Evolutionary conservation across 805 yeast species (phyloP).

Genomic region (Nadsonia fulvescens): DNA sequence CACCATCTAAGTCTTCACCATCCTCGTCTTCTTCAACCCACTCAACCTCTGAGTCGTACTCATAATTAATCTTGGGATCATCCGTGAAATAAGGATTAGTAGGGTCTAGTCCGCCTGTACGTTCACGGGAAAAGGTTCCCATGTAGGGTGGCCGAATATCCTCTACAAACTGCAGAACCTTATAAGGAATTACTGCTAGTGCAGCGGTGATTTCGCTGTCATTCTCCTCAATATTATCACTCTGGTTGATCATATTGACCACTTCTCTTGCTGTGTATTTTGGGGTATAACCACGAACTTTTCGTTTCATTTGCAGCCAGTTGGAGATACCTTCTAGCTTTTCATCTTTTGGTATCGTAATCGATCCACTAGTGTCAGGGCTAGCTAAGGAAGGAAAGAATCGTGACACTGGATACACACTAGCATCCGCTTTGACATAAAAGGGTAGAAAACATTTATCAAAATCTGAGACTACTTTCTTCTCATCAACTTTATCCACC

Average conservation of each 20-base stretch:
- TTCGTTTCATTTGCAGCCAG: constrained; percentile 5
- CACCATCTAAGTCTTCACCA: constrained; percentile 21
- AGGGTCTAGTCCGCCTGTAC: constrained; percentile 12
- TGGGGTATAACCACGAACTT: constrained; percentile 11
- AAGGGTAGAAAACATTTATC: constrained; percentile 17
- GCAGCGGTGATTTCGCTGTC: constrained; percentile 6
- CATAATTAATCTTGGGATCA: constrained; percentile 24
- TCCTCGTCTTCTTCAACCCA: constrained; percentile 35
- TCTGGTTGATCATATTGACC: constrained; percentile 8
- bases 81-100: constrained; percentile 12
- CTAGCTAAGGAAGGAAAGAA: constrained; percentile 4
- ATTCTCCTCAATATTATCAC: constrained; percentile 10
- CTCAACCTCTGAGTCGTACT: constrained; percentile 35
- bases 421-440: constrained; percentile 14
- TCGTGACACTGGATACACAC: constrained; percentile 9
- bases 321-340: constrained; percentile 1
- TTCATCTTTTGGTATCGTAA: constrained; percentile 5
- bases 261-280: constrained; percentile 10
- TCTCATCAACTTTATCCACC: constrained; percentile 1
- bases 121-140: constrained; percentile 37
- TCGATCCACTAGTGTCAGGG: constrained; percentile 7
- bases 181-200: constrained; percentile 14
- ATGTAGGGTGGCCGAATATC: constrained; percentile 34
- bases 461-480: constrained; percentile 13
- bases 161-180: constrained; percentile 26